Conservation (phyloP, 2,329 filamentous ascomycete genomes). For the Aspergillus sp. region DNA sequence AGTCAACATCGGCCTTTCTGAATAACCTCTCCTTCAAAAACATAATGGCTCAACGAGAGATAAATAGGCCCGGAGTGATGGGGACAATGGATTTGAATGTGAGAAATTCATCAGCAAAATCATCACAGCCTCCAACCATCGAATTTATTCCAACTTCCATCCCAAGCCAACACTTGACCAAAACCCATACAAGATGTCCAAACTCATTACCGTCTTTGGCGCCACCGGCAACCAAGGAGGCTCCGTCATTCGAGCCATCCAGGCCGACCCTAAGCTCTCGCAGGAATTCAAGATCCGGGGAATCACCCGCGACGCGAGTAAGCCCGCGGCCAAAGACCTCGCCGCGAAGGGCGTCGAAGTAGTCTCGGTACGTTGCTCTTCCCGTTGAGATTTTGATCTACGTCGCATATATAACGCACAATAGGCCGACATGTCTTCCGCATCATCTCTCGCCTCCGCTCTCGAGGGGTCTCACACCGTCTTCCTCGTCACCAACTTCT, state of each 20-base stretch:
- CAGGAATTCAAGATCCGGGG: constrained; percentile 50
- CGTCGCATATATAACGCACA: neutral
- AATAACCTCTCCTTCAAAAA: neutral
- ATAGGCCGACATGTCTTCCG: constrained; percentile 44
- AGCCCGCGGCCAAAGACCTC: constrained; percentile 30
- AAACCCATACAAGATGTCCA: constrained; percentile 4
- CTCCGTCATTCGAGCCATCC: constrained; percentile 47
- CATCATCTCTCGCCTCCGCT: constrained; percentile 41
- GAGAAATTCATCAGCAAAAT: neutral
- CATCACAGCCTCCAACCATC: neutral
- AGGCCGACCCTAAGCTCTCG: constrained; percentile 47
- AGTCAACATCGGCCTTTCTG: neutral
- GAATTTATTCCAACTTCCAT: neutral
- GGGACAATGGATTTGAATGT: neutral
- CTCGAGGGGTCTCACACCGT: constrained; percentile 49
- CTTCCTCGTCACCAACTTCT: constrained; percentile 52
- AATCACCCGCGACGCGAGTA: constrained; percentile 49
- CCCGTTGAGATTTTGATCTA: neutral
- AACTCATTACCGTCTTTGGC: constrained; percentile 47
- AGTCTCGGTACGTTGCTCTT: constrained; percentile 25
- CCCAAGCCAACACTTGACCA: neutral
- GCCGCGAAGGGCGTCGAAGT: constrained; percentile 33
- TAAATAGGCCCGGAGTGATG: neutral
- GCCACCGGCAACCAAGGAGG: constrained; percentile 56
- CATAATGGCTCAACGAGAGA: neutral